Conservation (phyloP, 2,329 filamentous ascomycete genomes). For the Thielaviopsis musarum region DNA sequence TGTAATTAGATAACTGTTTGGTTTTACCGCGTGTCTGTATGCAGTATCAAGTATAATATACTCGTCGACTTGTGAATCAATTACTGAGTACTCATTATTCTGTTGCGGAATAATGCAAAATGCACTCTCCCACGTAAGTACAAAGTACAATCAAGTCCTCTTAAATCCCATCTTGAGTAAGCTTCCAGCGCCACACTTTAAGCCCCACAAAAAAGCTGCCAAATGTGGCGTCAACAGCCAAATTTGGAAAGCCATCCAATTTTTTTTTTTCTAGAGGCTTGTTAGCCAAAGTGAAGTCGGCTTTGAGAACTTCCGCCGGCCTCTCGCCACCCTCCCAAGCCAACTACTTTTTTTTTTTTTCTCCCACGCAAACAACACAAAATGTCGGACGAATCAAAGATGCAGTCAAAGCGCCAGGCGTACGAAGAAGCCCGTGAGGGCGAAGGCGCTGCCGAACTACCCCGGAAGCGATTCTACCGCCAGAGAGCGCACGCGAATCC, state of each 20-base stretch:
- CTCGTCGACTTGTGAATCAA: too few relatives aligned
- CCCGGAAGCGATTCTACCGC: slow-evolving; percentile 90
- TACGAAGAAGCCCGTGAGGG: slow-evolving; percentile 30
- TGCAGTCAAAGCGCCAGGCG: slow-evolving; percentile 47
- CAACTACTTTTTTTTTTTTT: not conserved
- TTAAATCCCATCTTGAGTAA: not conserved
- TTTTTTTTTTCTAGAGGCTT: not conserved
- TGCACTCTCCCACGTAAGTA: too few relatives aligned
- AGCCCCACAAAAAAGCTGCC: not conserved
- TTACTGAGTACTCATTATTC: too few relatives aligned
- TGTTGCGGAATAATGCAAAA: too few relatives aligned
- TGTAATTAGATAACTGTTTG: too few relatives aligned
- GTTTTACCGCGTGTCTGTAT: too few relatives aligned
- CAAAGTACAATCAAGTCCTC: too few relatives aligned
- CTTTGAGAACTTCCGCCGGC: not conserved
- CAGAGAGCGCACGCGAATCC: slow-evolving; percentile 96
- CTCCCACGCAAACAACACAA: not conserved
- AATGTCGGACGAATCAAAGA: slow-evolving; percentile 23
- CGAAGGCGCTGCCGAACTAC: slow-evolving; percentile 43
- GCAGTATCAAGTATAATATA: too few relatives aligned
- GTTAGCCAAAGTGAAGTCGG: not conserved
- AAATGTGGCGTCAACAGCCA: not conserved
- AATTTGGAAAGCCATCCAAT: not conserved
- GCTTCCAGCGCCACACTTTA: not conserved
- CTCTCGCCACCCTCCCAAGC: not conserved